Base-by-base conservation (phyloP, 768 basidiomycete species). In the Multifurca ochricompacta region DNA sequence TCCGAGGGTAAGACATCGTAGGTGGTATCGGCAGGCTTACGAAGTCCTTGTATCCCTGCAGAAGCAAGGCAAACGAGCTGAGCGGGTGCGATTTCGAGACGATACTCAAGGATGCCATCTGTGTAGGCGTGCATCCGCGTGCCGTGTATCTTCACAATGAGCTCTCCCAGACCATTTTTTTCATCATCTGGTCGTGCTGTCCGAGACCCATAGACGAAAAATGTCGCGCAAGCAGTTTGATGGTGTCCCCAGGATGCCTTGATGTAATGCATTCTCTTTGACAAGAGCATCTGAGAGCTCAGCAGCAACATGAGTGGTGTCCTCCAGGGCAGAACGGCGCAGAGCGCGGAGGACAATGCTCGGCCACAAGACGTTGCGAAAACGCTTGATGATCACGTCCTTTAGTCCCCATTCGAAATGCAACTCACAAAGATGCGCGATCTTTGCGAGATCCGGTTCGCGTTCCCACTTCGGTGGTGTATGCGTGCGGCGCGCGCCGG, bases 361-460 rank as follows among this genome's bases (percentile, higher is more conserved):
- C 14, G 81, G 81, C 87, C 91, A 96, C 16, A 93, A 76, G 3
- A 91, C 78, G 0, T 82, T 87, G 63, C 87, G 75, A 64, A 94
- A 92, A 10, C 90, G 82, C 59, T 89, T 89, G 60, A 88, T 77
- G 51, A 95, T 89, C 2, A 81, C 74, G 44, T 90, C 85, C 62
- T 76, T 83, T 46, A 89, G 83, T 0, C 92, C 92, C 92, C 92
- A 96, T 65, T 94, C 92, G 58, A 95, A 95, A 66, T 83, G 87
- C 43, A 83, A 75, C 67, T 96, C 93, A 71, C 91, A 94, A 3
- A 83, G 74, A 9, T 72, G 78, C 0, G 93, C 91, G 14, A 94
- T 77, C 50, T 78, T 80, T 14, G 77, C 77, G 1, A 90, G 70
- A 60, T 85, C 80, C 0, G 86, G 85, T 56, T 91, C 87, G 49